Evolutionary conservation across 768 basidiomycete genomes (phyloP).

Genomic region (Galerina sulciceps): DNA sequence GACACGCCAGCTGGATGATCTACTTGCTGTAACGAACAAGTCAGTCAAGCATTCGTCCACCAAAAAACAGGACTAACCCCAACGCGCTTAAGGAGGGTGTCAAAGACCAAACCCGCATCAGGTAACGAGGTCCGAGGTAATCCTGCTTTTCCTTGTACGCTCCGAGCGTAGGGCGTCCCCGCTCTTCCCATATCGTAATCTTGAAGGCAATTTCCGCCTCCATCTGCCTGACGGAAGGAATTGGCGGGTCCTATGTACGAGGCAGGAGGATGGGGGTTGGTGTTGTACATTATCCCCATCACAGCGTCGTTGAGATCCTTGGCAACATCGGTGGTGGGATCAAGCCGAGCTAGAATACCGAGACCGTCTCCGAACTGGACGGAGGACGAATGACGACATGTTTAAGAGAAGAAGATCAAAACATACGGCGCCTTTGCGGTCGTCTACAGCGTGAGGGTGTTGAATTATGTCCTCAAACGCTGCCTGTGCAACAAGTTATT

Average conservation of each 20-base stretch:
- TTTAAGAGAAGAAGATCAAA: neutral
- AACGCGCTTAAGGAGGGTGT: conserved; percentile 53
- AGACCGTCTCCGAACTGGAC: conserved; percentile 18
- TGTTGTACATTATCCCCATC: conserved; percentile 54
- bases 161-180: conserved; percentile 56
- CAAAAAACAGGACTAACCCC: conserved; percentile 9
- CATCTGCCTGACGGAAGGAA: conserved; percentile 39
- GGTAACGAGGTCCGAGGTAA: conserved; percentile 49
- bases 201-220: conserved; percentile 43
- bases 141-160: conserved; percentile 47
- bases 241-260: conserved; percentile 36
- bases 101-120: conserved; percentile 65
- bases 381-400: no score
- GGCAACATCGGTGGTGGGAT: conserved; percentile 8
- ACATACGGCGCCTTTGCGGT: conserved; percentile 20
- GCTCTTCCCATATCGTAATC: conserved; percentile 53
- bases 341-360: conserved; percentile 14
- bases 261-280: conserved; percentile 57
- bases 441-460: conserved; percentile 14
- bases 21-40: conserved; percentile 26
- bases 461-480: conserved; percentile 10
- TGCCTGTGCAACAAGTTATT: neutral
- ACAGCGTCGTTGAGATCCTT: conserved; percentile 16
- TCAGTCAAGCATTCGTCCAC: neutral
- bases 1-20: conserved; percentile 63